These are phyloP conservation scores for Suillus alpinus DNA, from an alignment of 768 basidiomycete genomes.

Conservation along the genomic window DNA sequence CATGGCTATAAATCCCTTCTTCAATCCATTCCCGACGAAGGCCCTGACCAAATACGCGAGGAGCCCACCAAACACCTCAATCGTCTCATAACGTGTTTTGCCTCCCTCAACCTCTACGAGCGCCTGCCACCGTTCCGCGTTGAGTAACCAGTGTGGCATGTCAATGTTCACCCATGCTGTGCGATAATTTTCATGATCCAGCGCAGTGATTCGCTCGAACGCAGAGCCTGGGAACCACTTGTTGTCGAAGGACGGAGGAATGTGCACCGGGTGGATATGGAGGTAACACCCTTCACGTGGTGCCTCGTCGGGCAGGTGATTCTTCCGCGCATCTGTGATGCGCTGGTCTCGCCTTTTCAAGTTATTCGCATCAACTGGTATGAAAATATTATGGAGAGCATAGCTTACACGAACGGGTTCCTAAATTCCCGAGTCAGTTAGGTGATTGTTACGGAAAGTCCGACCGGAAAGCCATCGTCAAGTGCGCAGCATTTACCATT, in stretches of 20 bases:
- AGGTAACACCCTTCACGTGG: conserved; percentile 48
- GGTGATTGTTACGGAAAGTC: background rate
- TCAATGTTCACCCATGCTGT: conserved; percentile 52
- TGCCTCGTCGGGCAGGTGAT: conserved; percentile 41
- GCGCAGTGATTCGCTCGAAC: conserved; percentile 43
- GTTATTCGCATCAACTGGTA: background rate
- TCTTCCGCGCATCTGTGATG: conserved; percentile 40
- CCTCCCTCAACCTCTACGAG: conserved; percentile 43
- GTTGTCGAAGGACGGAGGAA: conserved; percentile 57
- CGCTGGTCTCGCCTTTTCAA: conserved; percentile 46
- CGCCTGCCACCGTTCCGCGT: conserved; percentile 62
- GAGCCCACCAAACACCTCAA: conserved; percentile 57
- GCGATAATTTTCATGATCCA: conserved; percentile 54
- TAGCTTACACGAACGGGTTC: conserved; percentile 65
- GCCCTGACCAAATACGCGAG: conserved; percentile 52
- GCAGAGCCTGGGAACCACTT: conserved; percentile 33
- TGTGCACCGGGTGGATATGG: conserved; percentile 48
- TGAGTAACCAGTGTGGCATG: conserved; percentile 46
- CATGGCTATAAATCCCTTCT: conserved; percentile 48
- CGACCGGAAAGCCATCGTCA: background rate
- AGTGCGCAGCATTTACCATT: conserved; percentile 47
- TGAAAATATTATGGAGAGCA: background rate
- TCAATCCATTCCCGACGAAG: conserved; percentile 42
- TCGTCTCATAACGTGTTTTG: conserved; percentile 62
- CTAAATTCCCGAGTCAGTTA: conserved; percentile 30